Conservation (phyloP, 768 basidiomycete genomes). For the Collybia mongolica region DNA sequence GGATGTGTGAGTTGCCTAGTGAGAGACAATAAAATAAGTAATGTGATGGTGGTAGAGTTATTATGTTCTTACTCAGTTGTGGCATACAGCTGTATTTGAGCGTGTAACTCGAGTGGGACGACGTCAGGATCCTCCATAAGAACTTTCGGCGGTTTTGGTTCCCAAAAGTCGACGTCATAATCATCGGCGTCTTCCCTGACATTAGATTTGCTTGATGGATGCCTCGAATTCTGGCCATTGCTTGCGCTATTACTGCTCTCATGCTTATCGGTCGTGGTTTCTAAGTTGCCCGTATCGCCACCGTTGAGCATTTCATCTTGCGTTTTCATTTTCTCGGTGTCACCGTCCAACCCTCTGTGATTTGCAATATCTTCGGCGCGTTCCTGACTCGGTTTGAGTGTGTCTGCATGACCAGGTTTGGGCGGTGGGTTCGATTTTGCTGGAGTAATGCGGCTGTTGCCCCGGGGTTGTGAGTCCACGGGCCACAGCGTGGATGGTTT, state of each 20-base stretch:
- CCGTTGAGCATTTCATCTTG: constrained; percentile 31
- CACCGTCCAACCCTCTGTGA: neutral
- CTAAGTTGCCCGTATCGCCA: neutral
- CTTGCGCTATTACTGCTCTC: neutral
- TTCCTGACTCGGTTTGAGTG: constrained; percentile 32
- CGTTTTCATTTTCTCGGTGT: constrained; percentile 17
- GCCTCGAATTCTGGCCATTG: neutral
- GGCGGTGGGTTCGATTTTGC: constrained; percentile 43
- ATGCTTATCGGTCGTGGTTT: neutral
- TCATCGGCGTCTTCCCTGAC: constrained; percentile 10
- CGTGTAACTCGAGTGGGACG: constrained; percentile 45
- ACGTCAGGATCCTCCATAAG: constrained; percentile 46
- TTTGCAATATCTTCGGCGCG: constrained; percentile 17
- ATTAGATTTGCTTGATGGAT: neutral
- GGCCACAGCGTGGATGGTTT: constrained; percentile 64
- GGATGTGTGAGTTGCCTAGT: constrained; percentile 61
- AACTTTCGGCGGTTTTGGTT: constrained; percentile 57
- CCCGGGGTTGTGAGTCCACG: constrained; percentile 34
- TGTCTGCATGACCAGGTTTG: constrained; percentile 48
- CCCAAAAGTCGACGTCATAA: constrained; percentile 36
- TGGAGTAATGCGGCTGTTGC: constrained; percentile 32
- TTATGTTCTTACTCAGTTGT: constrained; percentile 56
- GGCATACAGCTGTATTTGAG: constrained; percentile 79
- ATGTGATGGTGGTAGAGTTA: neutral
- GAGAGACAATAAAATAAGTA: neutral